Evolutionary conservation across 2,329 filamentous ascomycete species (phyloP).

Genomic region (Alternaria triticimaculans): DNA sequence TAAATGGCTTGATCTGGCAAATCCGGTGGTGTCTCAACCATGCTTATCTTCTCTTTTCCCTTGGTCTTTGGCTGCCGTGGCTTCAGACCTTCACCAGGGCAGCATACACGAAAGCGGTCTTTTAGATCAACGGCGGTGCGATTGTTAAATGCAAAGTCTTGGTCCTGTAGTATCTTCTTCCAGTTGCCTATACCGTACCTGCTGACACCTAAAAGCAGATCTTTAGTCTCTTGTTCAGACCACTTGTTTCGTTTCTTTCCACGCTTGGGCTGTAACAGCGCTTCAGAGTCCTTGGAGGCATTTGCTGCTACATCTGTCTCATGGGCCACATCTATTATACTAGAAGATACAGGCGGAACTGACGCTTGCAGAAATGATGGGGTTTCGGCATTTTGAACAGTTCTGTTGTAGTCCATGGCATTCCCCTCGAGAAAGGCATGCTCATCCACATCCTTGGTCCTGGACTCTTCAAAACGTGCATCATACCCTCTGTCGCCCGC

Average conservation of each 20-base stretch:
- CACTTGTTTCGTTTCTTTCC: conserved; percentile 65
- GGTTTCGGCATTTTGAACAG: not conserved
- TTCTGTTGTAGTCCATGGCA: conserved; percentile 1
- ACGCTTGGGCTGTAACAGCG: conserved; percentile 41
- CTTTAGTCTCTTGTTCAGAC: conserved; percentile 67
- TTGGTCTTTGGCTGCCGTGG: conserved; percentile 48
- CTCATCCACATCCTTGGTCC: conserved; percentile 18
- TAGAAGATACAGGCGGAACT: not conserved
- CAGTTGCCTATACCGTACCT: conserved; percentile 69
- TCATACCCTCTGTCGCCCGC: conserved; percentile 18
- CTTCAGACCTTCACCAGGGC: conserved; percentile 50
- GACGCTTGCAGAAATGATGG: not conserved
- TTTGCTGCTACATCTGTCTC: not conserved
- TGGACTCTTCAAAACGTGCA: conserved; percentile 13
- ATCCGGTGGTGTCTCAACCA: not conserved
- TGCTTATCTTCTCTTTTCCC: conserved; percentile 15
- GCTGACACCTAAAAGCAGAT: conserved; percentile 64
- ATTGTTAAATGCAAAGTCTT: conserved; percentile 63
- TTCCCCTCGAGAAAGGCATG: conserved; percentile 1
- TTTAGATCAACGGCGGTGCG: conserved; percentile 69
- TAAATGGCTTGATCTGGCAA: not conserved
- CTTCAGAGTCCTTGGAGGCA: conserved; percentile 2
- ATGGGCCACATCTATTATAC: not conserved
- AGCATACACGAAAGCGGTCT: conserved; percentile 65
- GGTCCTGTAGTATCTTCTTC: conserved; percentile 66